Percentiles rank a stretch among this genome's conserved stretches.
These are phyloP conservation scores for Backusella tuberculispora DNA, from an alignment of 192 early-diverging fungal species.

Conservation along the genomic window DNA sequence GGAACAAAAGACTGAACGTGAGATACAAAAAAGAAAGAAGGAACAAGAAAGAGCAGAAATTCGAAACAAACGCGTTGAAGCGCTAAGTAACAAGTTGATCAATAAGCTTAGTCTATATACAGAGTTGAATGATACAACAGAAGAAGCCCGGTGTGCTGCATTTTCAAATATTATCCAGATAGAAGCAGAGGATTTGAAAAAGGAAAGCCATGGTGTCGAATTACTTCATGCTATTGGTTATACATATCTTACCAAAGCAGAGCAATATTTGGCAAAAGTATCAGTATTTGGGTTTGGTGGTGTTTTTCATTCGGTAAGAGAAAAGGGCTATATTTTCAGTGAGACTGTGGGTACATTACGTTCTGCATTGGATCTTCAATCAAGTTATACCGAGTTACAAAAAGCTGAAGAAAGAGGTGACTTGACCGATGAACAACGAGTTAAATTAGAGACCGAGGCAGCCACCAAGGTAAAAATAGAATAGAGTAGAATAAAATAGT, in stretches of 20 bases:
- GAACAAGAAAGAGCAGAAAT: slow-evolving; percentile 63
- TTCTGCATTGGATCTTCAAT: slow-evolving; percentile 92
- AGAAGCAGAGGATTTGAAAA: slow-evolving; percentile 89
- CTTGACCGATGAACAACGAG: slow-evolving; percentile 65
- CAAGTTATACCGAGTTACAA: slow-evolving; percentile 86
- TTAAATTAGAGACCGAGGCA: slow-evolving; percentile 67
- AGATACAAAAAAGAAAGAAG: slow-evolving; percentile 55
- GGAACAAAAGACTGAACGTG: slow-evolving; percentile 64
- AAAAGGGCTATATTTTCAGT: slow-evolving; percentile 90
- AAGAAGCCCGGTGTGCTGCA: slow-evolving; percentile 46
- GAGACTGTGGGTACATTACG: slow-evolving; percentile 92
- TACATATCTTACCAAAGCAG: slow-evolving; percentile 89
- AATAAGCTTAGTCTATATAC: slow-evolving; percentile 79
- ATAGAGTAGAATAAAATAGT: neutral
- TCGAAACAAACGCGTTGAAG: slow-evolving; percentile 66
- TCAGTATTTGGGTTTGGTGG: slow-evolving; percentile 75
- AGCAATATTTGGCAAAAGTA: slow-evolving; percentile 74
- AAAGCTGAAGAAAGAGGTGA: slow-evolving; percentile 84
- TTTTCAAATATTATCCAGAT: slow-evolving; percentile 71
- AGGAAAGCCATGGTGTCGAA: slow-evolving; percentile 94
- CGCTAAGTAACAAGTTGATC: slow-evolving; percentile 71
- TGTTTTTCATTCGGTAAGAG: slow-evolving; percentile 73
- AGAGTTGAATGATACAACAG: slow-evolving; percentile 46
- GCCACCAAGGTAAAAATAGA: slow-evolving; percentile 52
- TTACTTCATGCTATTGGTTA: slow-evolving; percentile 92